Conservation (phyloP, 257 asterid species). For the Paraleonurus japonicus region DNA sequence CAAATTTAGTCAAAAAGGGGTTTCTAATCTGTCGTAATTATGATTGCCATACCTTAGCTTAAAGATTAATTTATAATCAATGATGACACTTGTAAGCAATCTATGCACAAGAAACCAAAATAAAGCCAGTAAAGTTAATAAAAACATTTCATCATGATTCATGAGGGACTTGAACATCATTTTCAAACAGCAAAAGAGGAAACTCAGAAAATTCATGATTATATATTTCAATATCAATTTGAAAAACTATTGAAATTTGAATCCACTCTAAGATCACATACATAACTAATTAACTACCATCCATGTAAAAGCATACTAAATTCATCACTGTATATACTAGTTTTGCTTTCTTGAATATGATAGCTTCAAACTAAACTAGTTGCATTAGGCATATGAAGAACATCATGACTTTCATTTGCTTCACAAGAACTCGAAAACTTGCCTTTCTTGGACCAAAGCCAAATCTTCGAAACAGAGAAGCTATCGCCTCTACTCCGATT, state of each 20-base stretch:
- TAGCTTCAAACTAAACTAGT: constrained; percentile 31
- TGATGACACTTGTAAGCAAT: background rate
- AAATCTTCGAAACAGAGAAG: constrained; percentile 64
- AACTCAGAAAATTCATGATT: background rate
- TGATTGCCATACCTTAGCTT: constrained; percentile 17
- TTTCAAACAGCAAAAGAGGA: background rate
- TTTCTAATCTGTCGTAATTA: background rate
- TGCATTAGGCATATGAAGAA: constrained; percentile 25
- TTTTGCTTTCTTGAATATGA: background rate
- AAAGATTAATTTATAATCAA: constrained; percentile 3
- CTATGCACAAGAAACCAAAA: background rate
- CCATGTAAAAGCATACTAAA: background rate
- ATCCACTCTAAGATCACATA: background rate
- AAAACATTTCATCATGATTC: background rate
- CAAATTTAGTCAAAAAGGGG: constrained; percentile 27
- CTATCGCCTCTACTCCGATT: constrained; percentile 57
- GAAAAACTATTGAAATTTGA: background rate
- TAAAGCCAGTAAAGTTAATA: background rate
- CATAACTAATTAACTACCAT: background rate
- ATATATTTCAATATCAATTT: constrained; percentile 7
- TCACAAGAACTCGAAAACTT: constrained; percentile 27
- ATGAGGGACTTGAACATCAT: background rate
- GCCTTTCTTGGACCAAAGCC: constrained; percentile 69
- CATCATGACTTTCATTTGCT: constrained; percentile 22
- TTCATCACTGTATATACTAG: background rate